Base-by-base conservation (phyloP, 2,329 filamentous ascomycete genomes). In the Fonsecaea monophora region DNA sequence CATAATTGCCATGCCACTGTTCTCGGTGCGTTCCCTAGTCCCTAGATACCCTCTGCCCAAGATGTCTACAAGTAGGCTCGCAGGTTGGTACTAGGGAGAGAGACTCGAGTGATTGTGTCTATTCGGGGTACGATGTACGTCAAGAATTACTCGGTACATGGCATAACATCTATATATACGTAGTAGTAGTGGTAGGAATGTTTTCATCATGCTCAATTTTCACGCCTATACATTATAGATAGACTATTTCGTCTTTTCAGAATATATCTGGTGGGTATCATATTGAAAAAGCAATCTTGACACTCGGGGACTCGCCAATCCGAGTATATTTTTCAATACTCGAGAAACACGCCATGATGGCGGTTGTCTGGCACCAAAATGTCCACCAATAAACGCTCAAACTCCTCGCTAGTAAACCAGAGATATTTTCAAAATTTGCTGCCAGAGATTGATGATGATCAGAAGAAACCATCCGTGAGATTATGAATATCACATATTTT, bases 401-500 rank as follows among this genome's bases (percentile, higher is more conserved):
- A 54, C 60, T 48, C 59, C 63, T 63, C 57, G 63, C 67, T 65
- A 35, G 25, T 37, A 59, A 62, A 18, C 34, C 60, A 55, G 21
- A 65, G 21, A 54, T n/a, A 7, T 21, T 38, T 21, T 50, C 12
- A 7, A 50, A 50, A 18, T 25, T 50, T 25, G 45, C 12, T 25
- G 45, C 45, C 45, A n/a, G 45, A 50, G 45, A 50, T 50, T 10
- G 18, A 9, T 18, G 4, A 21, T 12, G 45, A 48, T 48, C 42
- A 21, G n/a, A 25, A 25, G 25, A 2, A 21, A 48, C 10, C 42
- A 21, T 18, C 6, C 32, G 12, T 35, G 12, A 61, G 34, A 61
- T 38, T 30, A 7, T 30, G n/a, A 53, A 4, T 35, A 50, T 68
- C 64, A 75, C 58, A 76, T 68, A 34, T 73, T 73, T 60, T 76